These are phyloP conservation scores for Roridomyces roridus DNA, from an alignment of 768 basidiomycete species.

Conservation along the genomic window DNA sequence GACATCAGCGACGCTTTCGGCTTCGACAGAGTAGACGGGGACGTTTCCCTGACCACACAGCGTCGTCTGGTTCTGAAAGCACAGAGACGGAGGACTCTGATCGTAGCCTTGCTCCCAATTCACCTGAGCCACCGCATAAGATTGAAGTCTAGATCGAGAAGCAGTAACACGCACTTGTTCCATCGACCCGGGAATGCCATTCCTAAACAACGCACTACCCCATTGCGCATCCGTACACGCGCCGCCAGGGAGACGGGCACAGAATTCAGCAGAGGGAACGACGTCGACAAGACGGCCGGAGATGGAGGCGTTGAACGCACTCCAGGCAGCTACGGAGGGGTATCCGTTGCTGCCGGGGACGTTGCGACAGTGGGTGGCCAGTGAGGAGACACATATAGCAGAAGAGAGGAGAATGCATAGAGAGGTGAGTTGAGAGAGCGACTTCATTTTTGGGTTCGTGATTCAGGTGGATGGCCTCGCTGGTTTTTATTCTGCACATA, in stretches of 20 bases:
- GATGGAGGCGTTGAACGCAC: not conserved
- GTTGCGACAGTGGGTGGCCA: not conserved
- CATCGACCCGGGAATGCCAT: slow-evolving; percentile 3
- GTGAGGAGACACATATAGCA: too few species aligned
- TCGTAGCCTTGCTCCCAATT: slow-evolving; percentile 28
- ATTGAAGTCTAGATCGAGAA: not conserved
- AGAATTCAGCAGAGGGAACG: not conserved
- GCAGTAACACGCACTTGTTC: slow-evolving; percentile 4
- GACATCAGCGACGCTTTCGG: slow-evolving; percentile 33
- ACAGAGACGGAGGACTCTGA: slow-evolving; percentile 30
- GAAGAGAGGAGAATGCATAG: too few species aligned
- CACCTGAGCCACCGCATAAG: not conserved
- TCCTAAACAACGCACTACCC: not conserved
- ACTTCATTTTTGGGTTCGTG: too few species aligned
- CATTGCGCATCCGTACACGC: slow-evolving; percentile 11
- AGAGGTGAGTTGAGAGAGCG: too few species aligned
- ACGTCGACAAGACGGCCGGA: not conserved
- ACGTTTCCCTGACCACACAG: slow-evolving; percentile 37
- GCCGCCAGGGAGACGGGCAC: not conserved
- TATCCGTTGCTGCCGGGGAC: not conserved
- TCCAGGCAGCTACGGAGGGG: not conserved
- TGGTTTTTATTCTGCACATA: too few species aligned
- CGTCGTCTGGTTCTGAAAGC: slow-evolving; percentile 21
- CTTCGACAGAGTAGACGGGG: slow-evolving; percentile 34
- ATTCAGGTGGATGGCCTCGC: too few species aligned